Base-by-base conservation (phyloP, 2,329 filamentous ascomycete species). In the Esteya vermicola region DNA sequence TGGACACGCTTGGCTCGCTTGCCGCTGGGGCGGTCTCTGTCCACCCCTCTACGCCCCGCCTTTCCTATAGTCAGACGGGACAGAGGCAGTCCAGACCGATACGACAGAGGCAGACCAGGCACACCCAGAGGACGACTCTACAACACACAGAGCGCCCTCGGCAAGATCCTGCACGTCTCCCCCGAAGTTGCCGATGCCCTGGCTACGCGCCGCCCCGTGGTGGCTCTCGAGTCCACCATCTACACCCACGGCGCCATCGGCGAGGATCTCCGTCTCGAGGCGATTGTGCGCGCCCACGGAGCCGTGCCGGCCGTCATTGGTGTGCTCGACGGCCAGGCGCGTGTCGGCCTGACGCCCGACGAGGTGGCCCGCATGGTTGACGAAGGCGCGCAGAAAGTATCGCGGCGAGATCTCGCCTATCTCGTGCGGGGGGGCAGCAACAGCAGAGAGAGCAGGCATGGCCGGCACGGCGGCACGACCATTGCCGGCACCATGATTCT, bases 151-250 rank as follows among this genome's bases (percentile, higher is more conserved):
- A 10, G 4, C n/a, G 35, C 32, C 19, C 31, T 42, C 3, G 8
- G 34, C 14, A 36, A 31, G 31, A 49, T 85, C 44, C 69, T 93
- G 42, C 71, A 68, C 39, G 67, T 94, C 32, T 88, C 85, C 1
- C 80, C 89, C 38, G 89, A 96, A 59, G 80, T 98, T 12, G 65
- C 69, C 39, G 76, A 85, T 54, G 89, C 88, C 30, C 58, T 95
- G 36, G 67, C 74, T 32, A 72, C 75, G 12, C 77, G 78, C 42
- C 78, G 76, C 51, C 89, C 91, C 1, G 79, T 98, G 4, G 88
- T 98, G 10, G 91, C 89, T 14, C 70, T 98, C 5, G 91, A 98
- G 60, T 86, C 85, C 2, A 94, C 91, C 5, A 96, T 98, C 50
- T 96, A 98, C 60, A 98, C 91, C 1, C 91, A 98, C 61, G 88